Percentiles rank a stretch among this genome's conserved stretches.
phyloP scores from a whole-genome alignment of 805 yeast species.

The Kodamaea sagamina region DNA sequence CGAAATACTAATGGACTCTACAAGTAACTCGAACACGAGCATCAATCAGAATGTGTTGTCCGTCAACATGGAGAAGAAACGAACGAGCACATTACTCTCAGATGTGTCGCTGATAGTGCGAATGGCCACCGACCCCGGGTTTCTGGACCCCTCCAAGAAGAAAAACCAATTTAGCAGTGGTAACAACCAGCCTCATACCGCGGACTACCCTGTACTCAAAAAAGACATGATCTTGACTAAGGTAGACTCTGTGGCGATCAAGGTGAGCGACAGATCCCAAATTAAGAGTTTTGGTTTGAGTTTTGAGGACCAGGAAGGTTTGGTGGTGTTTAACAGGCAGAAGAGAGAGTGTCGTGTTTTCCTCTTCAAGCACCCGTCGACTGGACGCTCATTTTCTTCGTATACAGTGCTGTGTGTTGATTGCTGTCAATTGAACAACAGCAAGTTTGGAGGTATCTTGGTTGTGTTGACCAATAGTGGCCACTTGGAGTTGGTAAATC shows the following conservation, averaged over 20 bases:
- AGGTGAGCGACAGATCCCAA: slow-evolving; percentile 27
- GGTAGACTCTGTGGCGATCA: slow-evolving; percentile 44
- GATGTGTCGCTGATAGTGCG: slow-evolving; percentile 48
- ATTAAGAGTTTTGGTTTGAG: slow-evolving; percentile 41
- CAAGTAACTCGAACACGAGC: slow-evolving; percentile 1
- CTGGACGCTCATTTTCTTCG: slow-evolving; percentile 30
- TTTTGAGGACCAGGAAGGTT: slow-evolving; percentile 59
- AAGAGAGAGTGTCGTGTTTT: slow-evolving; percentile 50
- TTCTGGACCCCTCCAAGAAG: slow-evolving; percentile 17
- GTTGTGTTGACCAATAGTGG: slow-evolving; percentile 31
- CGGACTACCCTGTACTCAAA: slow-evolving; percentile 40
- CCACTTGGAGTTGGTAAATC: slow-evolving; percentile 45
- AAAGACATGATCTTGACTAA: slow-evolving; percentile 75
- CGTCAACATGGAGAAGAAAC: slow-evolving; percentile 44
- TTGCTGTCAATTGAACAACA: slow-evolving; percentile 39
- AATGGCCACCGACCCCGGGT: slow-evolving; percentile 42
- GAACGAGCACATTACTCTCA: slow-evolving; percentile 43
- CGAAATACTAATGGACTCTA: slow-evolving; percentile 22
- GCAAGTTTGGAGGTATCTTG: slow-evolving; percentile 46
- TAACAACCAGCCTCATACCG: slow-evolving; percentile 13
- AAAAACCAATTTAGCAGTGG: slow-evolving; percentile 8
- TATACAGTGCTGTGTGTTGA: slow-evolving; percentile 35
- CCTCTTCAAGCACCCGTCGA: slow-evolving; percentile 44
- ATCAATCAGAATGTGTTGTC: slow-evolving; percentile 27
- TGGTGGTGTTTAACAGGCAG: slow-evolving; percentile 52